Evolutionary conservation across 192 early-diverging fungal species (phyloP).

Genomic region (Coemansia sp.): DNA sequence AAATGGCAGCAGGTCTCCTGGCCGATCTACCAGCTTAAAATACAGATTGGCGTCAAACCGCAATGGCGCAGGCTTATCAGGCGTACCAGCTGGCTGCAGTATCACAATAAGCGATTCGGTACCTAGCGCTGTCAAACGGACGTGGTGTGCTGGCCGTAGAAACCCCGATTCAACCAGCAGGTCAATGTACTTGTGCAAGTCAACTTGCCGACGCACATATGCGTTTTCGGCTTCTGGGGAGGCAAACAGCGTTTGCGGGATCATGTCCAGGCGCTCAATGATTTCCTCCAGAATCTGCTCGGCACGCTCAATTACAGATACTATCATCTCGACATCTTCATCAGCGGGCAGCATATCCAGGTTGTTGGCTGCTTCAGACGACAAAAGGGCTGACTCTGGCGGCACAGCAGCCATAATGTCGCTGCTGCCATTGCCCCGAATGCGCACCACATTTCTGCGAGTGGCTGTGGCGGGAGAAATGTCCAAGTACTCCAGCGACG

Average conservation of each 20-base stretch:
- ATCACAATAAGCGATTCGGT: constrained; percentile 70
- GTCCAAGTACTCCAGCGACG: constrained; percentile 39
- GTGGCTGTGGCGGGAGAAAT: constrained; percentile 9
- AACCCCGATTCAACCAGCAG: constrained; percentile 68
- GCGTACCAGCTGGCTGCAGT: constrained; percentile 59
- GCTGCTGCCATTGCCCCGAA: constrained; percentile 7
- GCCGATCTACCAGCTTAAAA: constrained; percentile 83
- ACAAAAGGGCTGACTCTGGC: background rate
- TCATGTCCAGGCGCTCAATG: constrained; percentile 28
- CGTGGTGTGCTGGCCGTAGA: constrained; percentile 55
- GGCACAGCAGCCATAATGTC: background rate
- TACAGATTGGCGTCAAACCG: constrained; percentile 68
- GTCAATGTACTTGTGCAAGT: constrained; percentile 72
- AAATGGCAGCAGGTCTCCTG: constrained; percentile 76
- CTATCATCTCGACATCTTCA: background rate
- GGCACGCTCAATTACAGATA: constrained; percentile 18
- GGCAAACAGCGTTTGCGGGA: constrained; percentile 36
- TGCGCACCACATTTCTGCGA: constrained; percentile 18
- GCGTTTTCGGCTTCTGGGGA: constrained; percentile 41
- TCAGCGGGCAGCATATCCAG: background rate
- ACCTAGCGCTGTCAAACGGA: constrained; percentile 63
- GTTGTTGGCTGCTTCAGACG: background rate
- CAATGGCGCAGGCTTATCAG: constrained; percentile 8
- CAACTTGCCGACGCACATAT: constrained; percentile 53
- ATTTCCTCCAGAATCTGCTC: constrained; percentile 41